phyloP scores from a whole-genome alignment of 192 early-diverging fungal genomes.

The Phlyctochytrium arcticum region DNA sequence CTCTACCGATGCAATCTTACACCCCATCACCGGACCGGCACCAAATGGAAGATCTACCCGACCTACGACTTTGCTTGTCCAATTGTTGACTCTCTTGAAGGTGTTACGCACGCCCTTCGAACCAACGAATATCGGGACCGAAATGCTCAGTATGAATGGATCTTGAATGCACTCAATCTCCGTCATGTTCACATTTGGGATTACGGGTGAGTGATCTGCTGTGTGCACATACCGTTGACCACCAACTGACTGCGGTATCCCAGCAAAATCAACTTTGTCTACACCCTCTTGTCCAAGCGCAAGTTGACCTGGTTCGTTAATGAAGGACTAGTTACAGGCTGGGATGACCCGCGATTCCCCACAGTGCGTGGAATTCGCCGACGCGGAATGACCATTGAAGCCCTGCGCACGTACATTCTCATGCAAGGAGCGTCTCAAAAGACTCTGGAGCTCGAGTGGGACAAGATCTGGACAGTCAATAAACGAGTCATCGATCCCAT shows the following conservation, averaged over 20 bases:
- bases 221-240: neutral
- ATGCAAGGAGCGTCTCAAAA: slow-evolving; percentile 98
- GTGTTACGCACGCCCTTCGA: slow-evolving; percentile 95
- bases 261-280: slow-evolving; percentile 91
- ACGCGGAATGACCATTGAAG: slow-evolving; percentile 97
- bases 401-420: slow-evolving; percentile 91
- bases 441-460: slow-evolving; percentile 92
- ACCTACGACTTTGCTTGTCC: slow-evolving; percentile 99
- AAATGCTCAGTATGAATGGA: slow-evolving; percentile 95
- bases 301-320: slow-evolving; percentile 97
- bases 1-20: slow-evolving; percentile 90
- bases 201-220: slow-evolving; percentile 50
- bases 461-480: slow-evolving; percentile 98
- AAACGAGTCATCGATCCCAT: slow-evolving; percentile 95
- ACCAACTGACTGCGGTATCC: neutral
- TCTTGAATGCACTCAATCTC: slow-evolving; percentile 79
- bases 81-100: slow-evolving; percentile 91
- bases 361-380: slow-evolving; percentile 76
- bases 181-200: slow-evolving; percentile 93
- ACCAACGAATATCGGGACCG: slow-evolving; percentile 98
- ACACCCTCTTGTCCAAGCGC: slow-evolving; percentile 97
- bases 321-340: slow-evolving; percentile 66
- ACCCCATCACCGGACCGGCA: slow-evolving; percentile 87
- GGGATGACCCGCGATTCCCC: slow-evolving; percentile 61
- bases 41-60: slow-evolving; percentile 96